Base-by-base conservation (phyloP, 768 basidiomycete genomes). In the Lentinula raphanica region DNA sequence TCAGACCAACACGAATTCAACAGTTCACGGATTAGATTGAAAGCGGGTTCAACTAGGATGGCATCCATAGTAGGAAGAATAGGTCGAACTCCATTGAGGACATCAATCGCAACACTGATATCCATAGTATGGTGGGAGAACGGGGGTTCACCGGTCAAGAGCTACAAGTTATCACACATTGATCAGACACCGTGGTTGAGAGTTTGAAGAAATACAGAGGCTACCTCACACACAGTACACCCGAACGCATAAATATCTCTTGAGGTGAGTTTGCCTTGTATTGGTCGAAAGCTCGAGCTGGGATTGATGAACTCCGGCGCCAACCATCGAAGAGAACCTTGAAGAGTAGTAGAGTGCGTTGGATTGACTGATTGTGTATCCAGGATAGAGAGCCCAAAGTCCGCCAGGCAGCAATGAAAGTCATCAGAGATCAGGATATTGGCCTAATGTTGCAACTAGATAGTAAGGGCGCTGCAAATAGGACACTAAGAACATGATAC, bases 381-480 rank as follows among this genome's bases (percentile, higher is more conserved):
- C 19, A 59, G 9, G 12, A 49, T 13, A 9, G 60, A 42, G 15
- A 61, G 49, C n/a, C 71, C 71, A 32, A 72, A 72, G 45, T 72
- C 70, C 3, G 71, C 70, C 48, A 72, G 63, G 58, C 71, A 72
- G 15, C 69, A 69, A 13, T 59, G 60, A 39, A 51, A 60, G 1
- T 65, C 68, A 23, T 61, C 48, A 5, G 68, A 57, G 38, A 72
- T 36, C 8, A 72, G 64, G 31, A 73, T 61, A 49, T 72, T 72
- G 1, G 63, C 40, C 71, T 72, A 13, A 11, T 42, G 23, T 31
- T 11, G n/a, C 23, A 54, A 38, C n/a, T n/a, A n/a, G 32, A n/a
- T 23, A 8, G 11, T 50, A 29, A 11, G 2, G 21, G 35, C 6
- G 36, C 32, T 2, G 13, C 27, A 49, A 35, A 23, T 49, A 19